These are phyloP conservation scores for Fusarium albidum DNA, from an alignment of 2,329 filamentous ascomycete species.

Conservation along the genomic window DNA sequence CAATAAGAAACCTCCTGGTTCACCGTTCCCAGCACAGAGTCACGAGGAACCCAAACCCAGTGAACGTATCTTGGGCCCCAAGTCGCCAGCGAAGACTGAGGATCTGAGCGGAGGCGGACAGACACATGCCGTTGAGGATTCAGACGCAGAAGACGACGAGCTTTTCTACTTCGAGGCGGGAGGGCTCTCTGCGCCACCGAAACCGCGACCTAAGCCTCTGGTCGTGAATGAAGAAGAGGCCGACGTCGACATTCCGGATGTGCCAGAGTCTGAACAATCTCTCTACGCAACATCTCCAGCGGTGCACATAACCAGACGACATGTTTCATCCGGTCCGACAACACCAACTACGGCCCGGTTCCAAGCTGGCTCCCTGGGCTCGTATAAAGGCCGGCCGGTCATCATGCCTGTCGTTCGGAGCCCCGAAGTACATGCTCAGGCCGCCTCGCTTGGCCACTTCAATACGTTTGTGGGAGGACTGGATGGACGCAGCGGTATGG, in stretches of 20 bases:
- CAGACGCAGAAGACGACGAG: constrained; percentile 46
- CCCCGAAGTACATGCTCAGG: constrained; percentile 57
- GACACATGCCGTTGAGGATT: constrained; percentile 3
- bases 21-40: constrained; percentile 24
- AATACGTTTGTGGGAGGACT: constrained; percentile 62
- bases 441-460: constrained; percentile 57
- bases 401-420: constrained; percentile 61
- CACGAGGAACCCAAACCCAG: constrained; percentile 9
- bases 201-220: constrained; percentile 35
- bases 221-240: constrained; percentile 46
- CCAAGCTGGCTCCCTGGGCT: constrained; percentile 56
- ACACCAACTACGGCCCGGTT: constrained; percentile 46
- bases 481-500: constrained; percentile 59
- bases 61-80: constrained; percentile 4
- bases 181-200: constrained; percentile 43
- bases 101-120: not conserved
- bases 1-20: constrained; percentile 37
- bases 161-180: constrained; percentile 57
- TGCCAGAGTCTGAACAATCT: constrained; percentile 35
- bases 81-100: constrained; percentile 13
- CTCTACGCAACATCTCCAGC: constrained; percentile 55
- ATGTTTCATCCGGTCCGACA: constrained; percentile 38
- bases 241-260: constrained; percentile 41
- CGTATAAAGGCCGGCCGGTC: constrained; percentile 63
- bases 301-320: constrained; percentile 49